Base-by-base conservation (phyloP, 176 grass and related monocot genomes). In the Chrysopogon serrulatus region DNA sequence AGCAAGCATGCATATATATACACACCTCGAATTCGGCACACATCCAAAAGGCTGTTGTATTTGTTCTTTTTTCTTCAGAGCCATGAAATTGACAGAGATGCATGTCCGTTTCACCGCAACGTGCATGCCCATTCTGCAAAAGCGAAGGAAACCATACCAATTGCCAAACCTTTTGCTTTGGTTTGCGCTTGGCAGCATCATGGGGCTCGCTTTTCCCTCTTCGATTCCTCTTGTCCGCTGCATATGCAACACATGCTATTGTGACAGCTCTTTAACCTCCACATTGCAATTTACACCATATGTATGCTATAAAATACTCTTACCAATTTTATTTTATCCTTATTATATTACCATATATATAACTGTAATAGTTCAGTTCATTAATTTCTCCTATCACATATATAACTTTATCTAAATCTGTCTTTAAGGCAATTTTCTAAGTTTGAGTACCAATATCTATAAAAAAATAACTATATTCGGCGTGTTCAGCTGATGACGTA, bases 71-170 rank as follows among this genome's bases (percentile, higher is more conserved):
- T 60, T 60, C 11, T 11, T 60, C 14, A 11, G 5, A 5, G 19
- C 4, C 35, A 26, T 85, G 74, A 70, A 69, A 85, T 19, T 21
- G 83, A 70, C 83, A 1, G 32, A 39, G 21, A 42, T 67, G 72
- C 36, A 62, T 12, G 65, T 79, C 65, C 4, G 39, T 62, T 62
- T 79, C 75, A 36, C 19, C 23, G 47, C 27, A 61, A 60, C 47
- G 30, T 10, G 56, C 54, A 4, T 26, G 3, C 10, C n/a, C 56
- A 12, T 26, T 26, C 23, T 57, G 54, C 54, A 59, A 59, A 59
- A 59, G n/a, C 5, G n/a, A 59, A 26, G 21, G 0, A 26, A 59
- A 59, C 19, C 56, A 57, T 24, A 23, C 3, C 23, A 3, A 57
- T 57, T 57, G 23, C 9, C 54, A 11, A 57, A 57, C 17, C 48